phyloP scores from a whole-genome alignment of 2,329 filamentous ascomycete genomes.

The Colletotrichum sp. region DNA sequence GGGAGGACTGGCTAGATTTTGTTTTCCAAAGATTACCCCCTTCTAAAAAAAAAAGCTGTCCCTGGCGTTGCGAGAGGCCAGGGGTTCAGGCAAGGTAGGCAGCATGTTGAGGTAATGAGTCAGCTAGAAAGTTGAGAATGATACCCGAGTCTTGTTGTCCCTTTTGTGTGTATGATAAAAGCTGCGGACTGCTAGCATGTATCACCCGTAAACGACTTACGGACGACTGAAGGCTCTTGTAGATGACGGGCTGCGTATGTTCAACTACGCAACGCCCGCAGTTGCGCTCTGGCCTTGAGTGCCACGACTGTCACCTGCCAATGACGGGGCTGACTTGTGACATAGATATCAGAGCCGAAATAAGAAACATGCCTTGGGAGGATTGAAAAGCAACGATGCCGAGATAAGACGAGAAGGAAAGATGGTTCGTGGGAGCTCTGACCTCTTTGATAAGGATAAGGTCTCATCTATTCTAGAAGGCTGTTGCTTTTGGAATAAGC shows the following conservation, averaged over 20 bases:
- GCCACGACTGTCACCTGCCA: not conserved
- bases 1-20: not conserved
- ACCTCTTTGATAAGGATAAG: not conserved
- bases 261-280: not conserved
- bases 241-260: not conserved
- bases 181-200: not conserved
- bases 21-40: not conserved
- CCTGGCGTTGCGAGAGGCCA: not conserved
- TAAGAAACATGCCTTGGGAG: not conserved
- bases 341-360: not conserved
- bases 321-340: not conserved
- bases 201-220: not conserved
- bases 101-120: conserved; percentile 19
- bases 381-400: not conserved
- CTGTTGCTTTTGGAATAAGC: not conserved
- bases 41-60: not conserved
- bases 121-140: conserved; percentile 33
- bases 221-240: not conserved
- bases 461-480: not conserved
- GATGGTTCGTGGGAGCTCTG: not conserved
- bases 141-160: conserved; percentile 41
- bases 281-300: not conserved
- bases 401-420: not conserved
- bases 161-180: not conserved
- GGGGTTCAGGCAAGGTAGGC: conserved; percentile 1